Conservation (phyloP, 768 basidiomycete species). For the Xerocomus spinulosus region DNA sequence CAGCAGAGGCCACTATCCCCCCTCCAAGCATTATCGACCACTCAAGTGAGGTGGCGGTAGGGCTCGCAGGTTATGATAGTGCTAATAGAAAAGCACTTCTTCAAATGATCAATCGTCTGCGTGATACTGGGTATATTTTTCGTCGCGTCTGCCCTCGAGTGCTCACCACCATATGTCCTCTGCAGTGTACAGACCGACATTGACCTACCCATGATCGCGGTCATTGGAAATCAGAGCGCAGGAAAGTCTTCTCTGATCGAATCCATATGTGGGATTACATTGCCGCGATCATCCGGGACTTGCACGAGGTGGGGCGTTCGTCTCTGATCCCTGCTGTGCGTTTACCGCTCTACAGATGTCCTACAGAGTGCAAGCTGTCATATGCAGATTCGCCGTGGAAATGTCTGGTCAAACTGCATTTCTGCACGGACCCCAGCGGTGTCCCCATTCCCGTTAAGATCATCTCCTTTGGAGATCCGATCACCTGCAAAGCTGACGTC, state of each 20-base stretch:
- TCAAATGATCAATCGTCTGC: conserved; percentile 56
- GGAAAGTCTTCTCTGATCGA: conserved; percentile 76
- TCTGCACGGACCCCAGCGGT: conserved; percentile 37
- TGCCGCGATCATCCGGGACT: conserved; percentile 66
- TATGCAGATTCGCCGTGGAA: conserved; percentile 41
- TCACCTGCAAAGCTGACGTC: conserved; percentile 48
- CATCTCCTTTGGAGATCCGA: conserved; percentile 43
- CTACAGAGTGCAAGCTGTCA: conserved; percentile 53
- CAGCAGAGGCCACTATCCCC: no score
- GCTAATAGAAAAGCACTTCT: conserved; percentile 47
- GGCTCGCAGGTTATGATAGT: conserved; percentile 47
- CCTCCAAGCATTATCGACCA: neutral
- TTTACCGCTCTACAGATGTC: conserved; percentile 39
- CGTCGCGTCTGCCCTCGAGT: neutral
- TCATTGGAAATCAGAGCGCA: conserved; percentile 65
- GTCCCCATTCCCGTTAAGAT: conserved; percentile 36
- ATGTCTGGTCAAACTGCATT: conserved; percentile 47
- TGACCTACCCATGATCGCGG: conserved; percentile 66
- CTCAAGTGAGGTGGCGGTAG: conserved; percentile 33
- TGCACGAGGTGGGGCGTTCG: conserved; percentile 55
- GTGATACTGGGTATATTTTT: conserved; percentile 51
- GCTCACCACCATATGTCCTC: neutral
- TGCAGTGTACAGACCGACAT: conserved; percentile 63
- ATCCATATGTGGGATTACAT: conserved; percentile 64
- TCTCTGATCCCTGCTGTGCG: neutral